Percentiles rank a stretch among this genome's conserved stretches.
Conservation (phyloP, 305 asterid genomes). For the Solanum hybrid region DNA sequence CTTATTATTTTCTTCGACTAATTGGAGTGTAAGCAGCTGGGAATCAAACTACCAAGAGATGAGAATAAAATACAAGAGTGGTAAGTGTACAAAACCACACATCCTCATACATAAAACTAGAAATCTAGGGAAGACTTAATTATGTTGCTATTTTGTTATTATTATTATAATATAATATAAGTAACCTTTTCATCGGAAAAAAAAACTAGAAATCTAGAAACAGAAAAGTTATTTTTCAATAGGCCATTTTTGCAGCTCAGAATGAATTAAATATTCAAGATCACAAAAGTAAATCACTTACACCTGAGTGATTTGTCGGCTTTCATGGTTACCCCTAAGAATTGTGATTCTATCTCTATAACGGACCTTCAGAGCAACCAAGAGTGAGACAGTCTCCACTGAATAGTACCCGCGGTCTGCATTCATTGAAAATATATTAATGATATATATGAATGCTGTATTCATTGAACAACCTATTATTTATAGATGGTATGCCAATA, state of each 20-base stretch:
- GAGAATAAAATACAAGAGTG: background rate
- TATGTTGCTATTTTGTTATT: too few relatives aligned
- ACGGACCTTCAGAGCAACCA: constrained; percentile 97
- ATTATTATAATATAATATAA: too few relatives aligned
- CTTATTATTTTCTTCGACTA: background rate
- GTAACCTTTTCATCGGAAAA: too few relatives aligned
- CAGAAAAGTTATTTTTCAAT: background rate
- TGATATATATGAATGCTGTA: background rate
- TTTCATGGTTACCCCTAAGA: constrained; percentile 96
- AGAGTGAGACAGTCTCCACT: constrained; percentile 91
- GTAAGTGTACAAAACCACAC: background rate
- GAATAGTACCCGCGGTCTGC: constrained; percentile 99
- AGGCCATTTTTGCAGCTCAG: background rate
- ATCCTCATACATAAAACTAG: background rate
- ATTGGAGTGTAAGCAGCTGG: background rate
- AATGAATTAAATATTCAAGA: background rate
- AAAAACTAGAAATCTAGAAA: background rate
- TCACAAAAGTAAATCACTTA: constrained; percentile 28
- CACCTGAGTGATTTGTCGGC: constrained; percentile 99
- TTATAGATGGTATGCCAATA: background rate
- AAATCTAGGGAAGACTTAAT: too few relatives aligned
- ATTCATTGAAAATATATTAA: constrained; percentile 23
- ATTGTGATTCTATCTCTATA: constrained; percentile 97
- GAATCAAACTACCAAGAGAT: background rate
- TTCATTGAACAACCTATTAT: background rate